phyloP scores from a whole-genome alignment of 2,329 filamentous ascomycete genomes.

The Hypoxylon sp. region DNA sequence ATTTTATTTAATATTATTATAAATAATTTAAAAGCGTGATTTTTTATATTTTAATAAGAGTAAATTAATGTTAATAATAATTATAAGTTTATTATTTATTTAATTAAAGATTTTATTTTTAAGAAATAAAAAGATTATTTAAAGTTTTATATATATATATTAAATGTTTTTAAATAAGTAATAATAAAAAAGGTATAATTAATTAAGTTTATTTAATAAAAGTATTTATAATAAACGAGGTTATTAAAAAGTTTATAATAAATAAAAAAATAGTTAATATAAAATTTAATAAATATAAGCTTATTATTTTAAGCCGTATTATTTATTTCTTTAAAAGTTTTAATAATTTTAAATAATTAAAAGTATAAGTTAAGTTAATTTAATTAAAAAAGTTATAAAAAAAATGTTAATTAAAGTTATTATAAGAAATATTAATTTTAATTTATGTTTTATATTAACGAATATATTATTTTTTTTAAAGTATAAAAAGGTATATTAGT shows the following conservation, averaged over 20 bases:
- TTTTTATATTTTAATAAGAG: background rate
- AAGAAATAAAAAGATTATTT: background rate
- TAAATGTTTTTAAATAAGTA: background rate
- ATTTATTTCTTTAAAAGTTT: too few species aligned
- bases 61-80: background rate
- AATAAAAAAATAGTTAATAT: background rate
- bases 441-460: background rate
- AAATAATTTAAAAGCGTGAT: background rate
- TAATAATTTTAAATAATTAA: too few species aligned
- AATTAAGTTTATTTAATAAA: background rate
- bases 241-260: background rate
- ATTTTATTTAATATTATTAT: background rate
- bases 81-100: conserved; percentile 6
- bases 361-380: too few species aligned
- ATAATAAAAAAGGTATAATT: background rate
- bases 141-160: background rate
- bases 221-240: background rate
- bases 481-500: background rate
- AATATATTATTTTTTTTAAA: background rate
- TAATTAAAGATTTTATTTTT: background rate
- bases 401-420: too few species aligned
- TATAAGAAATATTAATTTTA: too few species aligned
- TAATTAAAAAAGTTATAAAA: too few species aligned
- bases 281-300: too few species aligned
- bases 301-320: too few species aligned